Base-by-base conservation (phyloP, 2,329 filamentous ascomycete species). In the Trichophaea hybrida region DNA sequence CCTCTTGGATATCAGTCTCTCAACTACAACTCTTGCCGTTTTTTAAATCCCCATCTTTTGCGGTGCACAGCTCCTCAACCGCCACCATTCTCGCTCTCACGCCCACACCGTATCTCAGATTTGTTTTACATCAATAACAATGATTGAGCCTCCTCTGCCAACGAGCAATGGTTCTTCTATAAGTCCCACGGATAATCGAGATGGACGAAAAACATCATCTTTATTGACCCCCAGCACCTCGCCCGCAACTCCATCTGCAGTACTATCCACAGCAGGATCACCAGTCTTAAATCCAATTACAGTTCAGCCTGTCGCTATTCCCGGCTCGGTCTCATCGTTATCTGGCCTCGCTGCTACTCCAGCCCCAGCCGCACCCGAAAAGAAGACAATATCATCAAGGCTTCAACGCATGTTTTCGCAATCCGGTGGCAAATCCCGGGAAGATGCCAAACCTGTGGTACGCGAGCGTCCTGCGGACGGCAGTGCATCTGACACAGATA, bases 81-180 rank as follows among this genome's bases (percentile, higher is more conserved):
- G 63, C 63, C 63, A 65, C 61, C 59, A 65, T 65, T 65, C 59
- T 58, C 59, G 61, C 60, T 65, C 50, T 43, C 59, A 59, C 57
- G 53, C 59, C 61, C 35, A 35, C 56, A 59, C 63, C 61, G 38
- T 61, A 59, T 55, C 32, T 65, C 55, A 12, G 38, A 13, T 51
- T 62, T 34, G 34, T 65, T 10, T 44, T 64, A 38, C 61, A 65
- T 59, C 63, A 65, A 65, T 65, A 65, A 65, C 63, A 62, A 65
- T 65, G 63, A 62, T 62, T 59, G 63, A 65, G 17, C 63, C 63
- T 34, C 63, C 63, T 43, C 59, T 65, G 61, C 50, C 24, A n/a
- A 17, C 38, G 44, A 59, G 24, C 40, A 7, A 52, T 10, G 43
- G 24, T 24, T 24, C 24, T 24, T 49, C 24, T 24, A 24, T 24